These are phyloP conservation scores for Xerocomus spinulosus DNA, from an alignment of 768 basidiomycete species.

Conservation along the genomic window DNA sequence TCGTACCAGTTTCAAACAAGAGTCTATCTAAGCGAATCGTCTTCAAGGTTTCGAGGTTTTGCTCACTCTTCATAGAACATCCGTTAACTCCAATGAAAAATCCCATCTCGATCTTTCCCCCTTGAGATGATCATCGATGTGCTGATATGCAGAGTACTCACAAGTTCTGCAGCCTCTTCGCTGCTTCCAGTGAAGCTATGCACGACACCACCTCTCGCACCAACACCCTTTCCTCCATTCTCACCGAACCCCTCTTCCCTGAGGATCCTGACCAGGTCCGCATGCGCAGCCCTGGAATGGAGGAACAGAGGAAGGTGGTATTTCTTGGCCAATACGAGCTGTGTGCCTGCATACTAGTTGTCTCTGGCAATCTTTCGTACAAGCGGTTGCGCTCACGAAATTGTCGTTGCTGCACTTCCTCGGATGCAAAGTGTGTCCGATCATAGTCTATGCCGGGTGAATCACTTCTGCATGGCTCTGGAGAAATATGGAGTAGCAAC, in stretches of 20 bases:
- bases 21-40: conserved; percentile 55
- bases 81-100: conserved; percentile 63
- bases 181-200: conserved; percentile 75
- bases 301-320: conserved; percentile 74
- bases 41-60: conserved; percentile 53
- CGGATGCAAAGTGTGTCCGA: conserved; percentile 58
- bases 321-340: conserved; percentile 64
- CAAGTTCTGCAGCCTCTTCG: conserved; percentile 61
- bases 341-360: conserved; percentile 34
- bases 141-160: conserved; percentile 31
- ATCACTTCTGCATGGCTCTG: background rate
- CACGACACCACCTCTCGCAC: conserved; percentile 69
- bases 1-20: conserved; percentile 70
- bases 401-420: conserved; percentile 54
- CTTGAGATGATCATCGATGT: background rate
- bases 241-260: conserved; percentile 60
- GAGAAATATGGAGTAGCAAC: conserved; percentile 30
- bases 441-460: conserved; percentile 58
- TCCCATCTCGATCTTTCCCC: conserved; percentile 62
- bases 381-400: conserved; percentile 47
- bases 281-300: conserved; percentile 74
- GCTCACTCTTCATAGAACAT: conserved; percentile 69
- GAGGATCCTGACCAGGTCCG: conserved; percentile 62
- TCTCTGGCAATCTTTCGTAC: background rate
- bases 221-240: conserved; percentile 50